Evolutionary conservation across 768 basidiomycete genomes (phyloP).

Genomic region (Coprinellus micaceus): DNA sequence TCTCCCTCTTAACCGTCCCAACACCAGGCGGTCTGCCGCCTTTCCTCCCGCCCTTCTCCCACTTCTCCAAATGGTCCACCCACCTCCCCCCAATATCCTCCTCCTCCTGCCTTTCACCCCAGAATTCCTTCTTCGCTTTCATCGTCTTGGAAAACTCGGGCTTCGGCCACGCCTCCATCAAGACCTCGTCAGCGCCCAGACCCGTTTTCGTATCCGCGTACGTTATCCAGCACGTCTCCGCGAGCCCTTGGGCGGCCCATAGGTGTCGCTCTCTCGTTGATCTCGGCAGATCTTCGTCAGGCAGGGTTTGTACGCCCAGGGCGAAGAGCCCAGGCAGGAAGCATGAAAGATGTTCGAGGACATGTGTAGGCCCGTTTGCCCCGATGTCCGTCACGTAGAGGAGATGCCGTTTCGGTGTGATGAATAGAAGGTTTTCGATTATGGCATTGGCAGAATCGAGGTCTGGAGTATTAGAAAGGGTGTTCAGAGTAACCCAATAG

Average conservation of each 20-base stretch:
- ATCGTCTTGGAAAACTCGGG: not conserved
- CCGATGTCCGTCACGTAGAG: slow-evolving; percentile 60
- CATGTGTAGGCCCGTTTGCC: slow-evolving; percentile 27
- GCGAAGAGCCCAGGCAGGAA: slow-evolving; percentile 66
- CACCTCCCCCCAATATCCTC: slow-evolving; percentile 25
- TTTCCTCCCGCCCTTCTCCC: slow-evolving; percentile 39
- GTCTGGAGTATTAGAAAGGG: slow-evolving; percentile 36
- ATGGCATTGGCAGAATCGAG: slow-evolving; percentile 49
- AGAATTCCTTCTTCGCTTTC: not conserved
- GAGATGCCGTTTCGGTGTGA: slow-evolving; percentile 53
- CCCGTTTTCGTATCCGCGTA: slow-evolving; percentile 67
- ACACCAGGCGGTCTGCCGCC: slow-evolving; percentile 26
- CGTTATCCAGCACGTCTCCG: slow-evolving; percentile 61
- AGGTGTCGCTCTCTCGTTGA: slow-evolving; percentile 45
- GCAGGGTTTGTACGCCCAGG: slow-evolving; percentile 53
- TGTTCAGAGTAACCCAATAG: too few relatives aligned
- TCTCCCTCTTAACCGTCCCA: slow-evolving; percentile 14
- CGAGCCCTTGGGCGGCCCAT: slow-evolving; percentile 71
- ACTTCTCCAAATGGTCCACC: slow-evolving; percentile 44
- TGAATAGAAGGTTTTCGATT: slow-evolving; percentile 52
- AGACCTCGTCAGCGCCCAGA: slow-evolving; percentile 57
- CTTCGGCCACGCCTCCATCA: slow-evolving; percentile 30
- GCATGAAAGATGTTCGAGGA: slow-evolving; percentile 65
- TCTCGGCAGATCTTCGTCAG: slow-evolving; percentile 23
- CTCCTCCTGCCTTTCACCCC: not conserved